Percentiles rank a stretch among this genome's conserved stretches.
phyloP scores from a whole-genome alignment of 2,329 filamentous ascomycete species.

The Clonostachys rhizophaga region DNA sequence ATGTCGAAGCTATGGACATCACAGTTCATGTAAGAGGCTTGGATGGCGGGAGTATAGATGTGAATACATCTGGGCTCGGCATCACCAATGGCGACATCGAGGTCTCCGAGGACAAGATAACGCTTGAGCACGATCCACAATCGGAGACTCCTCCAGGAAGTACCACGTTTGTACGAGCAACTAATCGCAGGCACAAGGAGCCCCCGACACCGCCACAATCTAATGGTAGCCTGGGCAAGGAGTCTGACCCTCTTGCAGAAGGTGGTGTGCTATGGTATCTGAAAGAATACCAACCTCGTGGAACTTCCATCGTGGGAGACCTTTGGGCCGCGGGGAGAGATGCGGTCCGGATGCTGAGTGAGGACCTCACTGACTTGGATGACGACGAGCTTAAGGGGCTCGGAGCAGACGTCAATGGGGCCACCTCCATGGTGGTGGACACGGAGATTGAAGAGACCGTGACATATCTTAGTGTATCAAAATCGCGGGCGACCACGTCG shows the following conservation, averaged over 20 bases:
- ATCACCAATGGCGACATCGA: conserved; percentile 8
- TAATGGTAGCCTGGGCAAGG: conserved; percentile 49
- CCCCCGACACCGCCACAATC: conserved; percentile 67
- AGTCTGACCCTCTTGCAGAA: conserved; percentile 54
- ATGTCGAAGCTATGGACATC: conserved; percentile 25
- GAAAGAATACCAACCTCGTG: conserved; percentile 70
- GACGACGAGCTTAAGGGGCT: conserved; percentile 82
- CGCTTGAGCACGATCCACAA: conserved; percentile 29
- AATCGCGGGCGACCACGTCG: conserved; percentile 9
- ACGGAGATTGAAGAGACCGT: neutral
- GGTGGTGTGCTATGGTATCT: conserved; percentile 90
- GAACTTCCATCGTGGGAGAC: conserved; percentile 76
- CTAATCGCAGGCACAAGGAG: conserved; percentile 22
- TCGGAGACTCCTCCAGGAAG: conserved; percentile 27
- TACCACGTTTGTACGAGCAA: conserved; percentile 8
- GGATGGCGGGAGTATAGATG: conserved; percentile 30
- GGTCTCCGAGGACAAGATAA: neutral
- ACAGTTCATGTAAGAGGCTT: conserved; percentile 25
- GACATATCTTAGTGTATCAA: neutral
- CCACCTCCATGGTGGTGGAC: neutral
- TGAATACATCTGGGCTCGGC: conserved; percentile 33
- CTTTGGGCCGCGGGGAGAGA: conserved; percentile 61
- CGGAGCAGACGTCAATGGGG: conserved; percentile 43
- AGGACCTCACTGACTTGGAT: conserved; percentile 87
- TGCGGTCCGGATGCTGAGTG: conserved; percentile 63